Evolutionary conservation across 495 filamentous ascomycete species (phyloP).

Genomic region (Corynascus novoguineensis): DNA sequence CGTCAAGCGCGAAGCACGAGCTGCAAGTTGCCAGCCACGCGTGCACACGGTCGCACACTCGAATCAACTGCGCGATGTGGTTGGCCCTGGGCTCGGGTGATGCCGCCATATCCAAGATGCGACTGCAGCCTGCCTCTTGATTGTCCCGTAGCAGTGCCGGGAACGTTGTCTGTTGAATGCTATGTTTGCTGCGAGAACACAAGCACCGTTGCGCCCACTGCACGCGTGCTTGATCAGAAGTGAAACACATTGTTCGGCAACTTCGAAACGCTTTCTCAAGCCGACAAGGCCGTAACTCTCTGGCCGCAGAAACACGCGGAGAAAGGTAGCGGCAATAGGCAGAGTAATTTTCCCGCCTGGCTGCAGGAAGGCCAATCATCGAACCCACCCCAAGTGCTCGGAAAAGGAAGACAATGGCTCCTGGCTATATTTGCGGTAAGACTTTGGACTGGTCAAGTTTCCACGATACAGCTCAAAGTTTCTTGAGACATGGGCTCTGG

Average conservation of each 20-base stretch:
- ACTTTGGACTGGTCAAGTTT: too few species aligned
- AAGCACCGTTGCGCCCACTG: not conserved
- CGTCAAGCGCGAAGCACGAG: conserved; percentile 7
- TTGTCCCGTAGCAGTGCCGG: not conserved
- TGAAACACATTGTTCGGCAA: not conserved
- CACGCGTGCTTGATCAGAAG: not conserved
- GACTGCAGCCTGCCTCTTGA: not conserved
- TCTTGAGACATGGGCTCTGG: too few species aligned
- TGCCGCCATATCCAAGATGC: conserved; percentile 3
- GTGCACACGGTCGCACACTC: conserved; percentile 21
- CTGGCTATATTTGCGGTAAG: not conserved
- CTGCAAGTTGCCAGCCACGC: conserved; percentile 6
- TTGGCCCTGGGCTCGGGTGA: conserved; percentile 10
- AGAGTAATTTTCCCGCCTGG: too few species aligned
- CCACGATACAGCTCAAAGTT: too few species aligned
- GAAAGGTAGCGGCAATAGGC: conserved; percentile 3
- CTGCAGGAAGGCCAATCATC: not conserved
- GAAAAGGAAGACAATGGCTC: not conserved
- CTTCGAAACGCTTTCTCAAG: conserved; percentile 5
- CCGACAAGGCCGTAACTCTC: conserved; percentile 10
- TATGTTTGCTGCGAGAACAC: too few species aligned
- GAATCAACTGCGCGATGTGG: conserved; percentile 15
- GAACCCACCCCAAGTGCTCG: not conserved
- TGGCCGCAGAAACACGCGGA: conserved; percentile 25
- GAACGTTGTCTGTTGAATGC: not conserved